phyloP scores from a whole-genome alignment of 768 basidiomycete species.

The Tylopilus sp. region DNA sequence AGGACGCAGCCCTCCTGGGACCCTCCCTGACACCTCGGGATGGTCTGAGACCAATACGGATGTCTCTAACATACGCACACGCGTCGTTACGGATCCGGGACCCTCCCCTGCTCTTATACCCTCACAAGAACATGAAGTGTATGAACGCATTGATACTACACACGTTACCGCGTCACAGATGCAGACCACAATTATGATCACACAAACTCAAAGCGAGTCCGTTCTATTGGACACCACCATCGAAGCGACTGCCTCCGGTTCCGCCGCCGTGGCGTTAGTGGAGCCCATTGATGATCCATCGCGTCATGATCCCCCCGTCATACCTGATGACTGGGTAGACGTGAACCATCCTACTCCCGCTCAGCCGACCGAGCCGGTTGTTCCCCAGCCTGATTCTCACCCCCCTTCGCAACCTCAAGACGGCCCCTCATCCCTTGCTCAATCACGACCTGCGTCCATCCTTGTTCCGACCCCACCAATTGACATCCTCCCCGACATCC shows the following conservation, averaged over 20 bases:
- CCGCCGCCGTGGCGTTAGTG: background rate
- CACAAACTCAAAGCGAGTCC: constrained; percentile 13
- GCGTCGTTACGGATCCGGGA: constrained; percentile 10
- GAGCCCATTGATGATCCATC: constrained; percentile 15
- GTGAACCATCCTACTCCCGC: constrained; percentile 10
- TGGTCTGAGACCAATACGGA: constrained; percentile 31
- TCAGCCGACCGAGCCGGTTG: constrained; percentile 5
- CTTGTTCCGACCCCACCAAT: constrained; percentile 9
- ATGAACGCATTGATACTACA: constrained; percentile 13
- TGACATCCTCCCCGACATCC: constrained; percentile 13
- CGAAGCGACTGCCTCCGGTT: background rate
- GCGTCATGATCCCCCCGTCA: constrained; percentile 14
- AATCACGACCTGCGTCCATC: constrained; percentile 15
- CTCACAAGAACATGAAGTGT: constrained; percentile 13
- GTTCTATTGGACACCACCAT: background rate
- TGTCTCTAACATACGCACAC: constrained; percentile 20
- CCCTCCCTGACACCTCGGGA: constrained; percentile 26
- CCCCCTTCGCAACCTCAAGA: constrained; percentile 1
- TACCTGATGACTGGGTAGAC: constrained; percentile 32
- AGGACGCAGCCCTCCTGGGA: constrained; percentile 29
- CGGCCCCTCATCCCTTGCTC: background rate
- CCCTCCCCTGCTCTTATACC: constrained; percentile 30
- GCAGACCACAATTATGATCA: constrained; percentile 2
- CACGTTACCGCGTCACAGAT: constrained; percentile 5
- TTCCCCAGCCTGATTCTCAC: constrained; percentile 5